Percentiles rank a stretch among this genome's conserved stretches.
Conservation (phyloP, 495 filamentous ascomycete genomes). For the Talaromyces proteolyticus region DNA sequence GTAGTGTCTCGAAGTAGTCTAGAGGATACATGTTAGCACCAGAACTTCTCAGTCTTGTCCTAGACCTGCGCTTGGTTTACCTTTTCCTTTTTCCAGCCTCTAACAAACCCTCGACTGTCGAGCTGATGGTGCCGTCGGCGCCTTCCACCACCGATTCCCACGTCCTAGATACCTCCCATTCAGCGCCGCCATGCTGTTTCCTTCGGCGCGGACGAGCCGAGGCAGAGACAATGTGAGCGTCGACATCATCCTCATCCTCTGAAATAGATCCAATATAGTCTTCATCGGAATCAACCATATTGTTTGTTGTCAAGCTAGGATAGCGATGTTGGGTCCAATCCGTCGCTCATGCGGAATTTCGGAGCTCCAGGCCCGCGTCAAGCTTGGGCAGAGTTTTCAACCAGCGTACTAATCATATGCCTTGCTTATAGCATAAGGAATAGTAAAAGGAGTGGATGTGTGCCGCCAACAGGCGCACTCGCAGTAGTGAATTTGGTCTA, state of each 20-base stretch:
- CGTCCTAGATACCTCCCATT: slow-evolving; percentile 49
- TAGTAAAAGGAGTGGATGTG: no score
- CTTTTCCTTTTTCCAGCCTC: slow-evolving; percentile 72
- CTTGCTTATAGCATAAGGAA: no score
- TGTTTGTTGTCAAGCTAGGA: neutral
- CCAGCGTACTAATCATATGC: no score
- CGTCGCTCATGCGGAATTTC: neutral
- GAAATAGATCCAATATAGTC: slow-evolving; percentile 76
- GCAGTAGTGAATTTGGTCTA: no score
- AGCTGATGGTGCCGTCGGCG: slow-evolving; percentile 68
- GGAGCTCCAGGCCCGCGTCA: neutral
- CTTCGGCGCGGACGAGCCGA: slow-evolving; percentile 28
- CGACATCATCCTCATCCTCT: slow-evolving; percentile 77
- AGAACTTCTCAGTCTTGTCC: no score
- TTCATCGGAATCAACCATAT: slow-evolving; percentile 60
- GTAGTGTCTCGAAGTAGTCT: slow-evolving; percentile 87
- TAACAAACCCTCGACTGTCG: slow-evolving; percentile 60
- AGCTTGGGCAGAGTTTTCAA: no score
- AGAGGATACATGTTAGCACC: no score
- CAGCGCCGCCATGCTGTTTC: slow-evolving; percentile 50
- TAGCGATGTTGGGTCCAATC: neutral
- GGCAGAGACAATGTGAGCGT: slow-evolving; percentile 38
- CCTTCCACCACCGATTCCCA: slow-evolving; percentile 67
- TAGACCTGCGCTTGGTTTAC: no score
- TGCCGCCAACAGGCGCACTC: no score